A percentile compares a stretch with the other conserved stretches of the same genome.
phyloP scores from a whole-genome alignment of 2,329 filamentous ascomycete species.

The Botrytis cinerea region DNA sequence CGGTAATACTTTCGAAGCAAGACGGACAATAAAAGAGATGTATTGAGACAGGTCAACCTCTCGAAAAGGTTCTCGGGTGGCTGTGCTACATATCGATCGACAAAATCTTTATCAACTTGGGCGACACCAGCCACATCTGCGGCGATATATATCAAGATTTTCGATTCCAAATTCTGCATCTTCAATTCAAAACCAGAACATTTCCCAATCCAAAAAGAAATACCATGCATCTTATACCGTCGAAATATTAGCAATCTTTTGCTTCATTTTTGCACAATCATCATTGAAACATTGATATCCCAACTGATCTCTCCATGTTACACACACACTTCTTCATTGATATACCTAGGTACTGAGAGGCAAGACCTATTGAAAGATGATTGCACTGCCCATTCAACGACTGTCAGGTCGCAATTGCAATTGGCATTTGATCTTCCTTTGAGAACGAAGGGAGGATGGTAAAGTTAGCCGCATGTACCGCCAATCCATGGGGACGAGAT shows the following conservation, averaged over 20 bases:
- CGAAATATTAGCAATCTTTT: neutral
- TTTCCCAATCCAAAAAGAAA: neutral
- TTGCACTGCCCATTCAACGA: neutral
- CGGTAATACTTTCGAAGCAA: neutral
- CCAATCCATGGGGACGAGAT: neutral
- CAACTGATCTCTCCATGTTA: neutral
- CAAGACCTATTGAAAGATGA: neutral
- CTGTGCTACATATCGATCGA: neutral
- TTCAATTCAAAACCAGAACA: neutral
- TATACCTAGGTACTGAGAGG: neutral
- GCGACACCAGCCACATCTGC: conserved; percentile 2
- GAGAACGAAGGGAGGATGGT: neutral
- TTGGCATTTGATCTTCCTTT: neutral
- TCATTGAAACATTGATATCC: neutral
- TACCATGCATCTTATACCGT: neutral
- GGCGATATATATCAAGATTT: neutral
- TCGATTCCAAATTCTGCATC: neutral
- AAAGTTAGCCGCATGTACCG: neutral
- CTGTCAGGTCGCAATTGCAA: neutral
- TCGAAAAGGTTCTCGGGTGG: neutral
- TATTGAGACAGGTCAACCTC: neutral
- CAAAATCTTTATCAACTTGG: neutral
- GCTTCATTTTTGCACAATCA: neutral
- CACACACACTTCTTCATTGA: neutral
- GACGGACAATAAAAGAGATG: neutral